Evolutionary conservation across 768 basidiomycete genomes (phyloP), one percentile per base, ranked within the genome.

Genomic region (Pleurotus tuoliensis): DNA sequence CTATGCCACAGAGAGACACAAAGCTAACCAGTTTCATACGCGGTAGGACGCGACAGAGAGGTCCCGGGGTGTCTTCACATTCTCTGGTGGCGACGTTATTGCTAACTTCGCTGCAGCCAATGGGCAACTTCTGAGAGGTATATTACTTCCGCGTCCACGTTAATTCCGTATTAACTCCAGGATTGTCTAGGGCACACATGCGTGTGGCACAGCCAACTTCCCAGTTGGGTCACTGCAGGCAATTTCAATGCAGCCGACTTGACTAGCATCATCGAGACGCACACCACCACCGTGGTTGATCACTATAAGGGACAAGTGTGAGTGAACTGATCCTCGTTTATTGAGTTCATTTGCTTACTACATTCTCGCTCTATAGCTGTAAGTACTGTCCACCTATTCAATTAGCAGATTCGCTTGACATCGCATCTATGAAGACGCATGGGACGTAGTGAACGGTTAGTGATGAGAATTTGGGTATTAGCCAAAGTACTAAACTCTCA

Each of bases 371-470:
- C 11, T 25, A 27, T 38, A 55, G 54, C 16, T 55, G 54, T 55
- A 25, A 25, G 54, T 55, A n/a, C 15, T 4, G 3, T 24, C n/a
- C 47, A 11, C 18, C 62, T 62, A 15, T 67, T 62, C 65, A 59
- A 54, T 65, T 61, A 46, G 20, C 38, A 3, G 40, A 15, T 54
- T 18, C 11, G 24, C 53, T 27, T 39, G n/a, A 41, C 15, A 47
- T 55, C 47, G 30, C 38, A 41, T 25, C 22, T 8, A 40, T 34
- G 56, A 39, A 77, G 77, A 77, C 59, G 67, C 72, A 37, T 80
- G 77, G 80, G 81, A 82, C 62, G 80, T 82, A 38, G 67, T 82
- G 53, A 84, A 83, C 52, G 82, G 72, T 71, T 34, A 1, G 62
- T 27, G 5, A 49, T 12, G 3, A 30, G 7, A 30, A 30, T 30